Evolutionary conservation across 176 grass and related monocot genomes (phyloP), one percentile per base, ranked within the genome.

Genomic region (Avena eriantha): DNA sequence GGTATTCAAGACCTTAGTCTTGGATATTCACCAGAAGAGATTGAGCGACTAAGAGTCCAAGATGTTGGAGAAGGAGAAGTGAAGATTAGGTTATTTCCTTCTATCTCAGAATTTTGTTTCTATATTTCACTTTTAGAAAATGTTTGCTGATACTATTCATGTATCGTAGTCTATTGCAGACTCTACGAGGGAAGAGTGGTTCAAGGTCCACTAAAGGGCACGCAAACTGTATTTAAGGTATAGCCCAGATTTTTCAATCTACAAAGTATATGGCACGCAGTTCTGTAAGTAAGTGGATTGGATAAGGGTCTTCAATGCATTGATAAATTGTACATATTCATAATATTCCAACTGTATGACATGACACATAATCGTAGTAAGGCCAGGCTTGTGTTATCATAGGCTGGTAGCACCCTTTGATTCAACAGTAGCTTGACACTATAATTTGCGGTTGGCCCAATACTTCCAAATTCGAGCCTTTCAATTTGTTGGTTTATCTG

Each of bases 101-200:
- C 65, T 31, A 70, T 43, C 46, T 74, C 10, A 47, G 51, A 73
- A 73, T 65, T 76, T 18, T 74, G 23, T 70, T 56, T 66, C 53
- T 76, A 14, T 63, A 53, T 55, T 4, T 54, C 46, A 70, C 80
- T 41, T 64, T 8, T 80, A 57, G 8, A 47, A 81, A 39, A 75
- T 17, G 51, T 71, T 41, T 72, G 82, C 80, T 84, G 47, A 90
- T 89, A 82, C 65, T 82, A 87, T 87, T 84, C 69, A 89, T 89
- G 46, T 80, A 63, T 87, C 80, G 65, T 88, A 86, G 93, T 64
- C 6, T 84, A 55, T 83, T 91, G 69, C 90, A 98, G 96, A 89
- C 91, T 98, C 88, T 98, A 95, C 1, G 93, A 98, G 74, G 96
- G 93, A 92, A 88, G 93, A 89, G 90, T 98, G 86, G 87, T 94